These are phyloP conservation scores for Luvunga scandens DNA, from an alignment of 345 rosid species.

Conservation along the genomic window DNA sequence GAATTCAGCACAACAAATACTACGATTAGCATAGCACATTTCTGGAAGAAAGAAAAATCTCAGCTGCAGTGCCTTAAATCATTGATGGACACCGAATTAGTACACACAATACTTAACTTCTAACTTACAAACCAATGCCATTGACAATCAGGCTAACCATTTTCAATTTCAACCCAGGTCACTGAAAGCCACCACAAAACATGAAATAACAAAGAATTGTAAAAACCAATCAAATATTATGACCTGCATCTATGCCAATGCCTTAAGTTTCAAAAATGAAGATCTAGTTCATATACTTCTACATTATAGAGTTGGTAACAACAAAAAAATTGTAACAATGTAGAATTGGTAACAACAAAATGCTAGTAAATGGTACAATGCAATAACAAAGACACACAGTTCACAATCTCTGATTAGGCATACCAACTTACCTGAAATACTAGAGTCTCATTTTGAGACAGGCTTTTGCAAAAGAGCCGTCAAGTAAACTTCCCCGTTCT, in stretches of 20 bases:
- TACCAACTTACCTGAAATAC: conserved; percentile 26
- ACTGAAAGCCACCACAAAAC: neutral
- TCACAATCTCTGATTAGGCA: neutral
- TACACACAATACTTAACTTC: neutral
- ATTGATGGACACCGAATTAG: neutral
- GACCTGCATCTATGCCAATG: neutral
- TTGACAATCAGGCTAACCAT: neutral
- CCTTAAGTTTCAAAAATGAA: neutral
- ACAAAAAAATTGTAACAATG: neutral
- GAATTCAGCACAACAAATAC: neutral
- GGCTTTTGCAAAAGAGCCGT: conserved; percentile 91
- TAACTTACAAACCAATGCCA: neutral
- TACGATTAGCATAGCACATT: neutral
- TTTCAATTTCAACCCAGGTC: conserved; percentile 5
- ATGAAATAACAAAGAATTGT: neutral
- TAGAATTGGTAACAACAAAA: neutral
- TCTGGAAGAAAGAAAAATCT: neutral
- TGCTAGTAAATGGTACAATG: neutral
- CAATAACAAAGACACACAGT: neutral
- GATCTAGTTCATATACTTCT: neutral
- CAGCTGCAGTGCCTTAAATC: neutral
- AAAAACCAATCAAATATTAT: neutral
- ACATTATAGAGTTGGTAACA: neutral
- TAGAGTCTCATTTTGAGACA: conserved; percentile 42
- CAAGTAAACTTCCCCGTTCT: conserved; percentile 88